Base-by-base conservation (phyloP, 2,329 filamentous ascomycete species). In the Drechslerella stenobrocha region DNA sequence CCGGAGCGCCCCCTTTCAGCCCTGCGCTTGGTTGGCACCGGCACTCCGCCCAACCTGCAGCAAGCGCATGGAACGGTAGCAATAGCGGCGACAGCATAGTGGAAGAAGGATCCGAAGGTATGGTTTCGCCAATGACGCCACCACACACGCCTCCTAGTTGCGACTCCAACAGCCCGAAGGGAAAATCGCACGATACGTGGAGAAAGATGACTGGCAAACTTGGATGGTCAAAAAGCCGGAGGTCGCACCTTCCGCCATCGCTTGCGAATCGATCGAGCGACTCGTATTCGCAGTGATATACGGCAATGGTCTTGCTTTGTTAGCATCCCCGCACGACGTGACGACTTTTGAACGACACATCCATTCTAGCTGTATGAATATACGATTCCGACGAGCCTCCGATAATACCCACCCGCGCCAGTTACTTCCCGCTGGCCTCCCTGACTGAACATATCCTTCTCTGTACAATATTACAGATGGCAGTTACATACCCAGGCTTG, bases 131-230 rank as follows among this genome's bases (percentile, higher is more conserved):
- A 4, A 80, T 81, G 77, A 81, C 80, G 7, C 80, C 80, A 11
- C 80, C 80, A 1, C 80, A 78, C 18, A 81, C 80, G 3, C 80
- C 80, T 8, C 79, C 80, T 1, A 78, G 77, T 15, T 79, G 77
- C 30, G 79, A 81, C 35, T 70, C 50, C 65, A 71, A 75, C 44
- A 79, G 76, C 63, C 76, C 77, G n/a, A 76, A 77, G 72, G 71
- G 72, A 64, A 76, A 77, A 66, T 73, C 76, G 65, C 77, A 81
- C 50, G 79, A 80, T 70, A 77, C 79, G 3, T 81, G 79, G 79
- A 81, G 80, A 73, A 81, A 80, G 70, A 80, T 80, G 78, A 79
- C 79, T 2, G 78, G 79, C 75, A 80, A 79, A 72, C 73, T 81
- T 44, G 70, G 70, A 34, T 73, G 73, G 69, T 73, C 72, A 52